Conservation (phyloP, 2,329 filamentous ascomycete species). For the Raffaelea deltoideospora region DNA sequence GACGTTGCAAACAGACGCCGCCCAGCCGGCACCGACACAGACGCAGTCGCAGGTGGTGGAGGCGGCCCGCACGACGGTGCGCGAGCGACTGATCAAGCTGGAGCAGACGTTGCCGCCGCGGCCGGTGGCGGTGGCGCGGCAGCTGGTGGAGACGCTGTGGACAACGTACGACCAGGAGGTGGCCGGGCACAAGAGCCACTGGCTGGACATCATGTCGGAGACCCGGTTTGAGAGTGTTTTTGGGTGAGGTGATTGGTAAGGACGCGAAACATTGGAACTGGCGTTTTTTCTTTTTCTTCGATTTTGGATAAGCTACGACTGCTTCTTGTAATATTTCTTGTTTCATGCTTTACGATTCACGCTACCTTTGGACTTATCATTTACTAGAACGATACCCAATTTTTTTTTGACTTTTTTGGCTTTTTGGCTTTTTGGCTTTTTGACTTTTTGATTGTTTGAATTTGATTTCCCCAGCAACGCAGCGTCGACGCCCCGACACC, state of each 20-base stretch:
- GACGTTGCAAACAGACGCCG: not conserved
- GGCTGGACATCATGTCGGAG: not conserved
- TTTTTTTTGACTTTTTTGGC: too few species aligned
- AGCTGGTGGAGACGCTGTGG: not conserved
- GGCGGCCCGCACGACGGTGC: constrained; percentile 19
- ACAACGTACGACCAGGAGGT: not conserved
- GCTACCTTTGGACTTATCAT: constrained; percentile 20
- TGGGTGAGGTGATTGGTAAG: not conserved
- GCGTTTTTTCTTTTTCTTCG: too few species aligned
- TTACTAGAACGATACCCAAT: constrained; percentile 14
- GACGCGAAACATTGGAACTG: too few species aligned
- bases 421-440: too few species aligned
- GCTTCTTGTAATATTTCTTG: not conserved
- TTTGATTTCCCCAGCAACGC: not conserved
- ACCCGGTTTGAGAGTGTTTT: too few species aligned
- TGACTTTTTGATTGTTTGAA: too few species aligned
- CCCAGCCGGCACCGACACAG: not conserved
- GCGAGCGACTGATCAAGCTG: constrained; percentile 18
- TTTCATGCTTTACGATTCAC: too few species aligned
- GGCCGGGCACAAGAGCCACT: not conserved
- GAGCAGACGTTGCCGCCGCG: constrained; percentile 21
- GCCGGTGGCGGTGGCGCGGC: not conserved
- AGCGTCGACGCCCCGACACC: constrained; percentile 12
- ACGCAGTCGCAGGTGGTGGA: not conserved
- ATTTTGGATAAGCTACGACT: too few species aligned